These are phyloP conservation scores for Cladosporium oxysporum DNA, from an alignment of 2,329 filamentous ascomycete species.

Conservation along the genomic window DNA sequence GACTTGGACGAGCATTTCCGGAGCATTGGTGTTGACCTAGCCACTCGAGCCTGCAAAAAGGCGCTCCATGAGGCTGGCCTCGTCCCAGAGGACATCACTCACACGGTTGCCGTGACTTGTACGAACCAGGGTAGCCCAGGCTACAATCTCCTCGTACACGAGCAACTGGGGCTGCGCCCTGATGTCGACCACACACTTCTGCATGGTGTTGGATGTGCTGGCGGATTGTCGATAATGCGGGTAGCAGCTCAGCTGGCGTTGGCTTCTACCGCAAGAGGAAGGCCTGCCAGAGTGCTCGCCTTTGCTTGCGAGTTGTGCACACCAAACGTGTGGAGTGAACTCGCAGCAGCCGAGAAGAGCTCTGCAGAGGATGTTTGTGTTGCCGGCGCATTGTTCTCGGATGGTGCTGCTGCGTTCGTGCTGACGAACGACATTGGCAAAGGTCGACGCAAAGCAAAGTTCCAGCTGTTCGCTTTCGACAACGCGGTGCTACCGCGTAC, in stretches of 20 bases:
- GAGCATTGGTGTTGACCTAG: constrained; percentile 35
- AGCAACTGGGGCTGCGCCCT: constrained; percentile 34
- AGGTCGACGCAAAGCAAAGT: constrained; percentile 33
- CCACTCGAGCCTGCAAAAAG: constrained; percentile 36
- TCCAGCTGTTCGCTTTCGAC: constrained; percentile 56
- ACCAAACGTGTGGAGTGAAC: constrained; percentile 62
- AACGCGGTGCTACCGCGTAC: constrained; percentile 52
- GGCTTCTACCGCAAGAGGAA: constrained; percentile 60
- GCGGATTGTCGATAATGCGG: constrained; percentile 35
- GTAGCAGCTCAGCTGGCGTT: constrained; percentile 66
- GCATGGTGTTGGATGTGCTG: constrained; percentile 43
- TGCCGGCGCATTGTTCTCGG: constrained; percentile 67
- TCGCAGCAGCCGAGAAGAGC: constrained; percentile 49
- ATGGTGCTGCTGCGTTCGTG: constrained; percentile 67
- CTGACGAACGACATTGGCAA: constrained; percentile 64
- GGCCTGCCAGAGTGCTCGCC: constrained; percentile 64
- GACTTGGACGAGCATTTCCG: constrained; percentile 36
- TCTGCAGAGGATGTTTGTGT: constrained; percentile 65
- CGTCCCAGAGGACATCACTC: constrained; percentile 36
- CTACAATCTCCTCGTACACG: constrained; percentile 41
- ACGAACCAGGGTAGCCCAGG: constrained; percentile 43
- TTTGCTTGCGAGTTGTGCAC: constrained; percentile 60
- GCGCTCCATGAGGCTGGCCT: constrained; percentile 37
- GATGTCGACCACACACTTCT: constrained; percentile 39
- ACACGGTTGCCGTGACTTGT: constrained; percentile 42